Percentiles rank a stretch among this genome's conserved stretches.
These are phyloP conservation scores for Dactylis glomerata DNA, from an alignment of 176 grass and related monocot species.

Conservation along the genomic window DNA sequence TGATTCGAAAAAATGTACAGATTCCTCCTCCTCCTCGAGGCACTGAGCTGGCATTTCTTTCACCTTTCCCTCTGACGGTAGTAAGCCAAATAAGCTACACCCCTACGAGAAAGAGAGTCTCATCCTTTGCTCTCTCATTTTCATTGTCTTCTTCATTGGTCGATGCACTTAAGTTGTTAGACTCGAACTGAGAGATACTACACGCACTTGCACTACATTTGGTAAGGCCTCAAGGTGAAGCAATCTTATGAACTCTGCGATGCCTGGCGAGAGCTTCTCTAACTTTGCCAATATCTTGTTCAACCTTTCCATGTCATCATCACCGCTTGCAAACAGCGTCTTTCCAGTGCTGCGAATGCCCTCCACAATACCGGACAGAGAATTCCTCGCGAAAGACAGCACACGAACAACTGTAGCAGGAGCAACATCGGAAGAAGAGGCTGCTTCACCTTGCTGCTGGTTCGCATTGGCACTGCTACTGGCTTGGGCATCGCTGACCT, in stretches of 20 bases:
- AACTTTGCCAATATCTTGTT: not conserved
- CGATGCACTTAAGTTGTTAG: not conserved
- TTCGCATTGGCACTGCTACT: not conserved
- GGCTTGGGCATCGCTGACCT: not conserved
- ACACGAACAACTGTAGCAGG: not conserved
- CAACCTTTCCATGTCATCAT: not conserved
- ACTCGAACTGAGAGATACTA: not conserved
- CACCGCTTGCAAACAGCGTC: not conserved
- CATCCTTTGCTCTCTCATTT: not conserved
- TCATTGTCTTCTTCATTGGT: not conserved
- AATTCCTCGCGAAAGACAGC: not conserved
- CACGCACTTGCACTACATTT: not conserved
- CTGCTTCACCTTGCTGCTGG: not conserved
- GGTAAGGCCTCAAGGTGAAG: not conserved
- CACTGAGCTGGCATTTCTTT: not conserved
- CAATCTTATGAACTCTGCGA: slow-evolving; percentile 10
- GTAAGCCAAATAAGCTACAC: not conserved
- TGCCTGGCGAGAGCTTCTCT: not conserved
- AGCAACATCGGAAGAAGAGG: not conserved
- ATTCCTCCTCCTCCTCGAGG: not conserved
- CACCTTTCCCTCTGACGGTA: not conserved
- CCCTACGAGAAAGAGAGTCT: not conserved
- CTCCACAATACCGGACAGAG: not conserved
- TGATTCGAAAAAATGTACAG: not conserved
- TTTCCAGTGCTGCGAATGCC: not conserved